Conservation (phyloP, 768 basidiomycete species). For the Tulasnella sp. region DNA sequence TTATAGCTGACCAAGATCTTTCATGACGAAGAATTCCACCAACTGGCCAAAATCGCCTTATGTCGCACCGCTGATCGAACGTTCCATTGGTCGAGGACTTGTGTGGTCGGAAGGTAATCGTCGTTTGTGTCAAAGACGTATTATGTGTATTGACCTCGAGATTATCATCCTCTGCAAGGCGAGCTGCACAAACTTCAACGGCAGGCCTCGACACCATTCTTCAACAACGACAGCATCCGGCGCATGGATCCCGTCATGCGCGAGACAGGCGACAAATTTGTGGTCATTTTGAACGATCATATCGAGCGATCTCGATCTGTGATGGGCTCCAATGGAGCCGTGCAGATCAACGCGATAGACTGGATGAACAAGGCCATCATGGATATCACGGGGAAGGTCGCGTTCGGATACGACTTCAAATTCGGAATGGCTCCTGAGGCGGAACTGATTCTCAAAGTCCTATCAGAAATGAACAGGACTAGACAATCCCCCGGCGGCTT, state of each 20-base stretch:
- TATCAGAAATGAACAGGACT: constrained; percentile 22
- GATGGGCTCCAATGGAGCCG: background rate
- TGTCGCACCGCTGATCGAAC: too few species aligned
- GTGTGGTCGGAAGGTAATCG: too few species aligned
- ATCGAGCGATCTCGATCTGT: background rate
- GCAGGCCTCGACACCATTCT: constrained; percentile 17
- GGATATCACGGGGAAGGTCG: constrained; percentile 29
- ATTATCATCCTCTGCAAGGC: constrained; percentile 20
- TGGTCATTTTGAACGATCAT: background rate
- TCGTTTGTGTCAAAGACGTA: too few species aligned
- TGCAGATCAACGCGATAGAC: constrained; percentile 17
- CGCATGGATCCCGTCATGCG: constrained; percentile 11
- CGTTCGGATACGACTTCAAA: constrained; percentile 34
- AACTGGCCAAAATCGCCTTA: too few species aligned
- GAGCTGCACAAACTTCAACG: constrained; percentile 29
- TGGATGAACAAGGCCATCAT: constrained; percentile 20
- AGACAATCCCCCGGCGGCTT: constrained; percentile 18
- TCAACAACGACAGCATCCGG: constrained; percentile 20
- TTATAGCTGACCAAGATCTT: too few species aligned
- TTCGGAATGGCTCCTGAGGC: constrained; percentile 28
- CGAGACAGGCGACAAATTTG: constrained; percentile 12
- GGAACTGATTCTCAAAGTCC: constrained; percentile 24
- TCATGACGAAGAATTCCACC: too few species aligned
- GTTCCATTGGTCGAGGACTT: too few species aligned
- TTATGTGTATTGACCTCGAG: too few species aligned